Conservation (phyloP, 495 filamentous ascomycete genomes). For the Jackrogersella multiformis region DNA sequence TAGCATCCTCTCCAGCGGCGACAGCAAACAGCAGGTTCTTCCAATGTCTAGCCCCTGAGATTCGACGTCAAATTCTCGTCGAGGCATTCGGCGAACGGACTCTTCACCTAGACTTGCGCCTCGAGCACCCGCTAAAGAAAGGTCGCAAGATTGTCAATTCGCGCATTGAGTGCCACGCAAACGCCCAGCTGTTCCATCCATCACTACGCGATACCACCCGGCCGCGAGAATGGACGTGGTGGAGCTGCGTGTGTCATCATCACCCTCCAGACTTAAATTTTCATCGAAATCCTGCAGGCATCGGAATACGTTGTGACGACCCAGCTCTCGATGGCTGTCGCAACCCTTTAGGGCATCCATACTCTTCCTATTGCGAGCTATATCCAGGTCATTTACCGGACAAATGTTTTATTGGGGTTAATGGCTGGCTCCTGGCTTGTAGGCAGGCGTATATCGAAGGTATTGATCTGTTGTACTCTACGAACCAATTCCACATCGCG, state of each 20-base stretch:
- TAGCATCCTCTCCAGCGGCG: too few relatives aligned
- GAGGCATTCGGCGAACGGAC: conserved; percentile 37
- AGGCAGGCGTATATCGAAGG: conserved; percentile 40
- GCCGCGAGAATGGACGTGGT: conserved; percentile 34
- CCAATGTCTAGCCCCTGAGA: conserved; percentile 18
- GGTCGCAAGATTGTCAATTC: neutral
- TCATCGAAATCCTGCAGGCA: too few relatives aligned
- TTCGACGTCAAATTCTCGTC: conserved; percentile 33
- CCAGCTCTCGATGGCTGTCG: neutral
- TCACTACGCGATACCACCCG: conserved; percentile 4
- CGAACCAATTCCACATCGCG: conserved; percentile 35
- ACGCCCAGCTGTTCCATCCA: neutral
- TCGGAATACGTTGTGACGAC: neutral
- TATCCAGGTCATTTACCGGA: conserved; percentile 24
- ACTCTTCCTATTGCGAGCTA: neutral
- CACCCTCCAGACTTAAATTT: too few relatives aligned
- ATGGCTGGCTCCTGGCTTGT: conserved; percentile 37
- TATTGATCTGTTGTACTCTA: conserved; percentile 32
- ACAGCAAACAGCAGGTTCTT: conserved; percentile 33
- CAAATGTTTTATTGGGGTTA: conserved; percentile 34
- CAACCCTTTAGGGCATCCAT: too few relatives aligned
- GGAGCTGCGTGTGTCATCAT: conserved; percentile 37
- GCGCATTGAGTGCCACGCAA: neutral
- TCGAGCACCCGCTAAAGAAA: conserved; percentile 23
- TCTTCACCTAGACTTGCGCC: conserved; percentile 32